Evolutionary conservation across 768 basidiomycete species (phyloP).

Genomic region (Suillus subluteus): DNA sequence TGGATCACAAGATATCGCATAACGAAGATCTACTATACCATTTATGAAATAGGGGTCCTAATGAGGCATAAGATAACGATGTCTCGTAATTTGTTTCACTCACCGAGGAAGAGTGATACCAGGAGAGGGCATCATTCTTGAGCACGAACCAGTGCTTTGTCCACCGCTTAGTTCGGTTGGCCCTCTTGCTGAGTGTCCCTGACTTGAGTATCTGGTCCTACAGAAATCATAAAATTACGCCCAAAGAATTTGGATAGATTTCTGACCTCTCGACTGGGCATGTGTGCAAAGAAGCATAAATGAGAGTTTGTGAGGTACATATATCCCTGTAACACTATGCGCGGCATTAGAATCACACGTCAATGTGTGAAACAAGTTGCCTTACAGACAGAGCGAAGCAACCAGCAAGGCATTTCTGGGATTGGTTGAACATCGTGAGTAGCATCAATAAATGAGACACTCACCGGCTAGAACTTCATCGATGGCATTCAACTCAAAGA

Average conservation of each 20-base stretch:
- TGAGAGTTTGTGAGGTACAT: conserved; percentile 95
- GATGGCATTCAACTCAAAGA: conserved; percentile 82
- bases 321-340: conserved; percentile 89
- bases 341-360: conserved; percentile 10
- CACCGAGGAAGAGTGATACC: conserved; percentile 94
- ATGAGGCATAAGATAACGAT: conserved; percentile 10
- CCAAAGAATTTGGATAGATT: conserved; percentile 4
- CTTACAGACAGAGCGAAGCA: conserved; percentile 87
- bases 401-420: conserved; percentile 92
- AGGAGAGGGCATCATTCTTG: conserved; percentile 94
- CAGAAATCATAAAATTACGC: conserved; percentile 18
- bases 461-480: conserved; percentile 84
- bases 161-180: conserved; percentile 88
- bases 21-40: conserved; percentile 93
- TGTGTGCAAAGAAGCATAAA: conserved; percentile 95
- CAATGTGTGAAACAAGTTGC: conserved; percentile 22
- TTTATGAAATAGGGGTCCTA: conserved; percentile 98
- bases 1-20: conserved; percentile 88
- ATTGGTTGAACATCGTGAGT: conserved; percentile 13
- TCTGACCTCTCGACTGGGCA: conserved; percentile 84
- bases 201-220: conserved; percentile 94
- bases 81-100: neutral
- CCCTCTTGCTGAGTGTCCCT: conserved; percentile 85
- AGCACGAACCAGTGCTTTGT: conserved; percentile 96
- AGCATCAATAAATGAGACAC: conserved; percentile 25